These are phyloP conservation scores for Pelargonium australe DNA, from an alignment of 441 rosid genomes.

Conservation along the genomic window DNA sequence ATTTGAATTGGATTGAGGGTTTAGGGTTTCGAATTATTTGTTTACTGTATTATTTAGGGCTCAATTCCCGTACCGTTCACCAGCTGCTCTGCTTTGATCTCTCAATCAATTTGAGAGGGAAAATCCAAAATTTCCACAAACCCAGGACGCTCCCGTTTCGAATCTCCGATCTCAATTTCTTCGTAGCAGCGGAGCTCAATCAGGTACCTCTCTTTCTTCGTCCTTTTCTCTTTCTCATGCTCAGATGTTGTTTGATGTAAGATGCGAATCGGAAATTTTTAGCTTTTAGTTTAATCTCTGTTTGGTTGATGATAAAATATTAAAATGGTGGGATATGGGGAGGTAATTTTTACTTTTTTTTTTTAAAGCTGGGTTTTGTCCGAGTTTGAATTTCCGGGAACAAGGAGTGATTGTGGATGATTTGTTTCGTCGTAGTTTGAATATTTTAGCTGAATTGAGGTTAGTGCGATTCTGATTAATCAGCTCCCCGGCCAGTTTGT, in stretches of 20 bases:
- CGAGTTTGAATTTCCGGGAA: too few relatives aligned
- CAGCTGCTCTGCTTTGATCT: not conserved
- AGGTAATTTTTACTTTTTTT: too few relatives aligned
- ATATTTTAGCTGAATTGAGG: not conserved
- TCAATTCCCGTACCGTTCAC: not conserved
- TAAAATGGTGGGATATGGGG: too few relatives aligned
- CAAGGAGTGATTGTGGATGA: too few relatives aligned
- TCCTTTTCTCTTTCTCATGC: not conserved
- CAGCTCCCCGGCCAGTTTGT: not conserved
- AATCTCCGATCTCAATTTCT: not conserved
- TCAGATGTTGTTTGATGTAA: not conserved
- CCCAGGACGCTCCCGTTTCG: not conserved
- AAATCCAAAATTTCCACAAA: not conserved
- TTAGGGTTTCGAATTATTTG: constrained; percentile 1
- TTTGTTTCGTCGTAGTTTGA: too few relatives aligned
- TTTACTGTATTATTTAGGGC: constrained; percentile 1
- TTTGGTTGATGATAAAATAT: not conserved
- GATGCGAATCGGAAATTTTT: too few relatives aligned
- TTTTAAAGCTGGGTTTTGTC: too few relatives aligned
- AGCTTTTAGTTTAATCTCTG: too few relatives aligned
- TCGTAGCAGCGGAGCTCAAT: not conserved
- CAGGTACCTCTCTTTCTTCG: not conserved
- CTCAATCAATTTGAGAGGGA: not conserved
- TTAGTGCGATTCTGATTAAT: not conserved
- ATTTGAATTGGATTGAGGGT: not conserved